Evolutionary conservation across 805 yeast species (phyloP), one percentile per base, ranked within the genome.

Genomic region (Candida succiphila): DNA sequence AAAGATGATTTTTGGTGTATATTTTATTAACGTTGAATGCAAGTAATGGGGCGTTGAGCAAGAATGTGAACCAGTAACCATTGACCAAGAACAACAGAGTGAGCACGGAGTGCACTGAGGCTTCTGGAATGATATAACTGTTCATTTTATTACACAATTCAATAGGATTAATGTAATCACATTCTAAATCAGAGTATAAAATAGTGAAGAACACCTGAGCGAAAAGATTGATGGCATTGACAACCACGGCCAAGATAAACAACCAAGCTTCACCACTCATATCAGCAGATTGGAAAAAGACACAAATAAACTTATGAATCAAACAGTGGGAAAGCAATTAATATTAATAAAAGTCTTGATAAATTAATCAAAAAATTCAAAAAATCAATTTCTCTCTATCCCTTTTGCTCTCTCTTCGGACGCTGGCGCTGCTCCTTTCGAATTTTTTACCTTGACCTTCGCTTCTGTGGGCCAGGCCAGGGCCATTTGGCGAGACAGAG

Each of bases 81-180:
- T 83, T 83, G 42, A 89, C 54, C 46, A 92, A 65, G 56, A 89
- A 80, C 43, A 84, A 60, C 4, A 69, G 38, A 6, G 95, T 69
- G 43, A 87, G 56, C 37, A 78, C 63, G 2, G 70, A 92, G 50
- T 89, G 96, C 37, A 84, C 61, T 4, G 69, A 78, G 19, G 95
- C 95, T 61, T 92, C 97, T 31, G 96, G 96, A 27, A 82, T 66
- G 48, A 89, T 78, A 63, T 84, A 78, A 48, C 81, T 78, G 69
- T 92, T 92, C 55, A 92, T 74, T 52, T 84, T 80, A 64, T 85
- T 85, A 65, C 98, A 92, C 48, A 92, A 70, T 62, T 89, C 97
- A 56, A 89, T 86, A 37, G 97, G 97, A 60, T 89, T 92, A 64
- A 89, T 88, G 68, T 89, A 92, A 60, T 92, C 98, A 52, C 88